phyloP scores from a whole-genome alignment of 192 early-diverging fungal genomes.

The Bifiguratus adelaidae region DNA sequence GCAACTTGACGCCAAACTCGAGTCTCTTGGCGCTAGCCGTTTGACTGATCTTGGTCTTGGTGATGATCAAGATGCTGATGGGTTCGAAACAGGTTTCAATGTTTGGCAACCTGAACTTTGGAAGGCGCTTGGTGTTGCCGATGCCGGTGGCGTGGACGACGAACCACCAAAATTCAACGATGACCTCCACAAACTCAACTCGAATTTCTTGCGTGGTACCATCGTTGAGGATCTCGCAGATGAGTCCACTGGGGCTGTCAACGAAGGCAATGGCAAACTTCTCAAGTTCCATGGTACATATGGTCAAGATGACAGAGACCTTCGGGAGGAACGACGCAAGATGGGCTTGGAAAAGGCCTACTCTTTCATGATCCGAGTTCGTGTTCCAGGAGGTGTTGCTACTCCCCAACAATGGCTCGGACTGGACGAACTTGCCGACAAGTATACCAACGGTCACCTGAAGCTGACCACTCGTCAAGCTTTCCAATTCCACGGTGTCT shows the following conservation, averaged over 20 bases:
- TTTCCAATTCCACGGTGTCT: constrained; percentile 93
- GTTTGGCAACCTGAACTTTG: constrained; percentile 75
- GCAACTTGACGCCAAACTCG: constrained; percentile 73
- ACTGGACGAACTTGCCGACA: constrained; percentile 86
- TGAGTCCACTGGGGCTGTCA: constrained; percentile 69
- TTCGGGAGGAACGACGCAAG: constrained; percentile 73
- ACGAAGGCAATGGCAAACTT: constrained; percentile 86
- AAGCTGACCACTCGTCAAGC: constrained; percentile 96
- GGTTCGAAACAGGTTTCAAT: constrained; percentile 72
- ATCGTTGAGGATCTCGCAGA: constrained; percentile 81
- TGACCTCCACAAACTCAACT: constrained; percentile 86
- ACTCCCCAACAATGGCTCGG: constrained; percentile 85
- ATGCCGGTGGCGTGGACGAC: constrained; percentile 48
- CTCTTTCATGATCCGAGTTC: constrained; percentile 95
- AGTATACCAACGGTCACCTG: constrained; percentile 76
- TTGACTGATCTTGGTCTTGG: constrained; percentile 62
- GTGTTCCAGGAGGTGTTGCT: constrained; percentile 85
- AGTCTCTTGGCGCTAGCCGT: constrained; percentile 59
- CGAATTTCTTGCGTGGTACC: constrained; percentile 88
- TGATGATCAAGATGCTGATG: constrained; percentile 92
- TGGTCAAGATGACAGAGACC: constrained; percentile 94
- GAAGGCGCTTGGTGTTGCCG: constrained; percentile 69
- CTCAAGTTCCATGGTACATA: constrained; percentile 97
- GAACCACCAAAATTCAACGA: constrained; percentile 64
- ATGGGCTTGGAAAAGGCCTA: constrained; percentile 87